Evolutionary conservation across 805 yeast genomes (phyloP).

Genomic region (Kuraishia cidri): DNA sequence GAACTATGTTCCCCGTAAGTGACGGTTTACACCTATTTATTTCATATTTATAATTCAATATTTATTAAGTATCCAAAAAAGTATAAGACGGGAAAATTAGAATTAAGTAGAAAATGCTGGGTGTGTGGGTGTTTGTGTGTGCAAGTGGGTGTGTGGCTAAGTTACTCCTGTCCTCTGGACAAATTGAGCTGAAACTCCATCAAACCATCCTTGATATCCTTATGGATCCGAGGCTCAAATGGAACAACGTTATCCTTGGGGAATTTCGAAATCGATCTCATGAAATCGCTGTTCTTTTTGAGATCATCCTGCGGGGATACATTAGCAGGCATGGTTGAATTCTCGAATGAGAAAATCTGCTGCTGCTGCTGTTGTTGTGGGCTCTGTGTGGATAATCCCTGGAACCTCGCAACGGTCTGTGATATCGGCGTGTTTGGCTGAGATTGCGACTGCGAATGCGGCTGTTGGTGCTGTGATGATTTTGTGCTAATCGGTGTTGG

Average conservation of each 20-base stretch:
- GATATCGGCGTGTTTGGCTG: background rate
- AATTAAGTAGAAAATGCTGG: background rate
- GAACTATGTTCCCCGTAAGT: conserved; percentile 5
- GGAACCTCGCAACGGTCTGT: conserved; percentile 1
- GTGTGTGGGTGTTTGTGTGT: background rate
- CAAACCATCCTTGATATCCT: conserved; percentile 19
- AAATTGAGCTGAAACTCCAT: conserved; percentile 22
- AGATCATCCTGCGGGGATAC: conserved; percentile 1
- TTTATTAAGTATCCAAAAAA: background rate
- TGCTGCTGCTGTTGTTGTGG: too few relatives aligned
- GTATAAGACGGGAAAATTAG: background rate
- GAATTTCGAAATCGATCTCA: conserved; percentile 19
- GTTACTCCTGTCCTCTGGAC: background rate
- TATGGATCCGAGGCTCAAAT: conserved; percentile 15
- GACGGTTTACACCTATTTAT: background rate
- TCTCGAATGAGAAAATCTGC: background rate
- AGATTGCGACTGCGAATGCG: background rate
- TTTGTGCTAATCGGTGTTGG: too few relatives aligned
- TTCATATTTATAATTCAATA: too few relatives aligned
- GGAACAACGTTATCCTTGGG: conserved; percentile 17
- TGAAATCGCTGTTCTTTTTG: conserved; percentile 15
- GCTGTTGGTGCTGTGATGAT: background rate
- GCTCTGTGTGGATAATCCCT: background rate
- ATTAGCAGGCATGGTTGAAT: background rate
- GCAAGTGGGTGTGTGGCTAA: background rate